phyloP scores from a whole-genome alignment of 345 rosid species.

The Gossypium arboreum region DNA sequence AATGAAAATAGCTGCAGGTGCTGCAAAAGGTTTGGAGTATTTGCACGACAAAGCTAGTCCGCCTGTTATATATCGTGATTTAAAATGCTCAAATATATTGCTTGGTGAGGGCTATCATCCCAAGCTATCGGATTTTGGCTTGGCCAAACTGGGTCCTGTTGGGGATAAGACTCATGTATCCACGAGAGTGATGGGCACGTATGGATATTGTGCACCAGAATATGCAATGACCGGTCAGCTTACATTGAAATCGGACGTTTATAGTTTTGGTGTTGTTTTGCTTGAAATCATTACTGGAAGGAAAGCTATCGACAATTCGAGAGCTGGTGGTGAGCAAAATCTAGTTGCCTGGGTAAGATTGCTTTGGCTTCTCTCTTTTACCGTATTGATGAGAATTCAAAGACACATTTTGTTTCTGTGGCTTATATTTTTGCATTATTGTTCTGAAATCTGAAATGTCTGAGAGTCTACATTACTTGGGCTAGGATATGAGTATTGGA shows the following conservation, averaged over 20 bases:
- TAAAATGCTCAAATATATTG: slow-evolving; percentile 68
- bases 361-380: slow-evolving; percentile 13
- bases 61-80: slow-evolving; percentile 70
- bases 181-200: slow-evolving; percentile 74
- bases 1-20: slow-evolving; percentile 75
- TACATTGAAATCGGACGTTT: slow-evolving; percentile 61
- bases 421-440: background rate
- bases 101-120: slow-evolving; percentile 61
- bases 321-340: slow-evolving; percentile 54
- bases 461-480: background rate
- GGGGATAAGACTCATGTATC: slow-evolving; percentile 75
- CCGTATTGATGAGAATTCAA: background rate
- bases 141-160: slow-evolving; percentile 75
- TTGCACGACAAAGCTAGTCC: slow-evolving; percentile 65
- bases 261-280: slow-evolving; percentile 65
- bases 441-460: background rate
- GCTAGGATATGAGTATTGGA: background rate
- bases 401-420: background rate
- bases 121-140: slow-evolving; percentile 70
- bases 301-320: slow-evolving; percentile 60
- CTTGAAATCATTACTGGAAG: slow-evolving; percentile 66
- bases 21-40: slow-evolving; percentile 71
- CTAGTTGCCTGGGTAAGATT: slow-evolving; percentile 68
- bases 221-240: slow-evolving; percentile 85
- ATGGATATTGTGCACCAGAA: slow-evolving; percentile 76